Evolutionary conservation across 2,329 filamentous ascomycete species (phyloP), one percentile per base, ranked within the genome.

Genomic region (Microsporum audouinii): DNA sequence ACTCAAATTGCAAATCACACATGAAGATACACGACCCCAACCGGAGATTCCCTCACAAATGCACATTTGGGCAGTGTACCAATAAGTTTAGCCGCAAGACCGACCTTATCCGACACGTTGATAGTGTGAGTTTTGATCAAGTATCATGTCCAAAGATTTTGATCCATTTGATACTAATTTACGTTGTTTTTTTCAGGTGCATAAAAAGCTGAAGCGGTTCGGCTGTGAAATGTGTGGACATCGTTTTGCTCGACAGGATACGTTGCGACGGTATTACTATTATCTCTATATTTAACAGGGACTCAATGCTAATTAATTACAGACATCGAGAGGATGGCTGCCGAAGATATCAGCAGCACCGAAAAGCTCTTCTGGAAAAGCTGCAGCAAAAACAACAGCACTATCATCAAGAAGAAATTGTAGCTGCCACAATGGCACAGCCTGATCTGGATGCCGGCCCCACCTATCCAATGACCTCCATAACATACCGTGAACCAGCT

Each of bases 1-100:
- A 84, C 68, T 95, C 92, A 77, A 95, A 95, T 74, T 89, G 86
- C 76, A 91, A 88, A 69, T 88, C 89, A 34, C 91, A 95, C 71
- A 82, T 91, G 80, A 87, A 91, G 69, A 91, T 86, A 0, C 91
- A 96, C 70, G 85, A 94, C 69, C 84, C 88, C 12, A 81, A 83
- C 62, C 81, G 87, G 61, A 83, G 84, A 67, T 88, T 88, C 68
- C 84, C 86, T 0, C 87, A 89, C 68, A 79, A 80, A 1, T 95
- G 91, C 72, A 76, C 77, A 1, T 76, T 84, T 34, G 72, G 79
- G 1, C 81, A 80, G 59, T 96, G 91, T 74, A 80, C 76, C 66
- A 89, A 87, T 75, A 83, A 83, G 58, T 95, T 95, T 72, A 88
- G 89, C 17, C 82, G 91, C 67, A 91, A 88, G 74, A 91, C 90